A percentile compares a stretch with the other conserved stretches of the same genome.
These are phyloP conservation scores for Rauvolfia tetraphylla DNA, from an alignment of 257 asterid species.

Conservation along the genomic window DNA sequence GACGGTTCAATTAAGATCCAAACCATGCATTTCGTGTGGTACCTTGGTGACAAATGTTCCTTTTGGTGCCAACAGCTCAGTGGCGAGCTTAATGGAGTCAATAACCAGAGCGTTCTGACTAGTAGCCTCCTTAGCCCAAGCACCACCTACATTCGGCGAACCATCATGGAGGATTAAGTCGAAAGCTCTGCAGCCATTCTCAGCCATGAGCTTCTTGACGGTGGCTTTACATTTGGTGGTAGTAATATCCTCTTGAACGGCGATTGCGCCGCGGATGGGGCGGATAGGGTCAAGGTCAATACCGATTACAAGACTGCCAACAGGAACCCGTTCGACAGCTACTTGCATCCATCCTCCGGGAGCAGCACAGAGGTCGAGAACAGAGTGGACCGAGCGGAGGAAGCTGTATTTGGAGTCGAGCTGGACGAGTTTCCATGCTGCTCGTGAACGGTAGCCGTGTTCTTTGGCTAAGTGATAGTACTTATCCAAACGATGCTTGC, in stretches of 20 bases:
- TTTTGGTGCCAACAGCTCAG: conserved; percentile 74
- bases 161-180: conserved; percentile 92
- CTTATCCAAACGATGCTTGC: conserved; percentile 84
- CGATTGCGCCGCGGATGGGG: conserved; percentile 76
- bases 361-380: conserved; percentile 96
- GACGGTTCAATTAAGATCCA: not conserved
- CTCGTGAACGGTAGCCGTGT: conserved; percentile 85
- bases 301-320: conserved; percentile 80
- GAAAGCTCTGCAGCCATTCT: conserved; percentile 62
- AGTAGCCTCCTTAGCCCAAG: conserved; percentile 93
- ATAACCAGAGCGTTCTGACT: conserved; percentile 85
- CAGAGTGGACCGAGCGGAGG: conserved; percentile 71
- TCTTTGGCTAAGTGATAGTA: conserved; percentile 78
- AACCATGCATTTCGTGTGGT: not conserved
- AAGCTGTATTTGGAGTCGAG: conserved; percentile 66
- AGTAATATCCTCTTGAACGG: conserved; percentile 79
- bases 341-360: conserved; percentile 99
- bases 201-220: conserved; percentile 70
- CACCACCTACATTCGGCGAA: conserved; percentile 90
- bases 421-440: conserved; percentile 90
- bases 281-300: conserved; percentile 82
- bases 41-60: conserved; percentile 93
- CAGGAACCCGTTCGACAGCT: conserved; percentile 67
- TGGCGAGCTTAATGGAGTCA: conserved; percentile 84
- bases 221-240: conserved; percentile 55